These are phyloP conservation scores for Cetraspora pellucida DNA, from an alignment of 192 early-diverging fungal genomes.

Conservation along the genomic window DNA sequence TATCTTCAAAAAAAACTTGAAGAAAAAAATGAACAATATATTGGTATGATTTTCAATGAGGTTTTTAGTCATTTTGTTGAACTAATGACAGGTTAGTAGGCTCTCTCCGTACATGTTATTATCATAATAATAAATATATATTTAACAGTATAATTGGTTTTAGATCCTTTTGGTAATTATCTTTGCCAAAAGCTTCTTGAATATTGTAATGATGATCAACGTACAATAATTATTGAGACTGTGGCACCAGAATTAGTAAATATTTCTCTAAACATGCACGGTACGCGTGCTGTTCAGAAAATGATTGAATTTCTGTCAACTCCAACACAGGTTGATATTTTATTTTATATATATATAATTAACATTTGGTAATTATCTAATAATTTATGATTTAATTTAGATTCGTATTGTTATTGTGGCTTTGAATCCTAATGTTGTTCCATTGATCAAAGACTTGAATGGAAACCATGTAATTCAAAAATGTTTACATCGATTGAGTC, in stretches of 20 bases:
- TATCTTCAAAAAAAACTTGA: constrained; percentile 87
- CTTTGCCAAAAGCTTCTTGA: constrained; percentile 90
- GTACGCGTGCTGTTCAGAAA: constrained; percentile 90
- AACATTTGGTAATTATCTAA: not conserved
- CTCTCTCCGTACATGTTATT: too few species aligned
- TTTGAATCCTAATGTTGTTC: constrained; percentile 69
- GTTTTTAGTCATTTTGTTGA: constrained; percentile 73
- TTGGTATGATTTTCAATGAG: constrained; percentile 76
- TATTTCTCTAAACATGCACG: constrained; percentile 90
- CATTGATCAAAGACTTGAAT: constrained; percentile 88
- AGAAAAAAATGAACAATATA: constrained; percentile 64
- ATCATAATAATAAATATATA: not conserved
- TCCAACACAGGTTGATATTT: constrained; percentile 51
- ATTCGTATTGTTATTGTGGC: constrained; percentile 69
- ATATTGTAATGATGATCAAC: constrained; percentile 74
- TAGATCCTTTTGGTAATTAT: constrained; percentile 92
- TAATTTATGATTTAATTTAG: constrained; percentile 39
- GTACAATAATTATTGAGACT: constrained; percentile 69
- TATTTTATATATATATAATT: not conserved
- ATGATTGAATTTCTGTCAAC: constrained; percentile 80
- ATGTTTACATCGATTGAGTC: constrained; percentile 73
- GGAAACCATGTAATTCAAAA: constrained; percentile 95
- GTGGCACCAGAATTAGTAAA: constrained; percentile 75
- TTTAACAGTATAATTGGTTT: not conserved
- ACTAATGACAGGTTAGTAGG: constrained; percentile 75